These are phyloP conservation scores for Scleroderma citrinum DNA, from an alignment of 768 basidiomycete genomes.

Conservation along the genomic window DNA sequence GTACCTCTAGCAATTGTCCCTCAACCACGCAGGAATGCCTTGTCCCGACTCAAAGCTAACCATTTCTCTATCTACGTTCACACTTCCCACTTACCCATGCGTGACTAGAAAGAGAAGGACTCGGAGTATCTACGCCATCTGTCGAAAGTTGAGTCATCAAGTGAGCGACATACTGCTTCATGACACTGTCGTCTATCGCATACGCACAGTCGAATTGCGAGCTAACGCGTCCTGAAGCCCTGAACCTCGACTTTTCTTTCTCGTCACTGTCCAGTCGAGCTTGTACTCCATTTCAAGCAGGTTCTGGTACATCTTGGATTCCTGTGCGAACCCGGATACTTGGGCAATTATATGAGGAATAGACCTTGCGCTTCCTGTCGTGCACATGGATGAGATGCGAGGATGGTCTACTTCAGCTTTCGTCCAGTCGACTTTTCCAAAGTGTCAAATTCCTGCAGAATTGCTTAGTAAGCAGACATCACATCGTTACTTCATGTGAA, in stretches of 20 bases:
- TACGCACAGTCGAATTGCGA: slow-evolving; percentile 53
- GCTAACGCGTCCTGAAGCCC: slow-evolving; percentile 82
- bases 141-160: slow-evolving; percentile 4
- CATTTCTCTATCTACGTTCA: slow-evolving; percentile 29
- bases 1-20: slow-evolving; percentile 78
- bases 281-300: slow-evolving; percentile 85
- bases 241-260: slow-evolving; percentile 88
- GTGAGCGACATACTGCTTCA: too few relatives aligned
- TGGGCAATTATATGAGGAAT: slow-evolving; percentile 74
- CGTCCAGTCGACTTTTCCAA: slow-evolving; percentile 27
- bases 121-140: slow-evolving; percentile 81
- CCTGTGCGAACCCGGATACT: slow-evolving; percentile 67
- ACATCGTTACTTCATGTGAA: too few relatives aligned
- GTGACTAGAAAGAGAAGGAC: slow-evolving; percentile 84
- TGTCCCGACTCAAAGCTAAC: slow-evolving; percentile 75
- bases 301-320: slow-evolving; percentile 83
- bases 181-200: too few relatives aligned
- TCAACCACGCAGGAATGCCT: slow-evolving; percentile 91
- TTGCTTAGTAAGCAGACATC: too few relatives aligned
- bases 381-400: not conserved
- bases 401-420: slow-evolving; percentile 31
- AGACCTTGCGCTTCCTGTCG: slow-evolving; percentile 62
- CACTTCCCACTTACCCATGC: slow-evolving; percentile 67
- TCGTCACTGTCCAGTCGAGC: slow-evolving; percentile 90
- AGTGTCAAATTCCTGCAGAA: too few relatives aligned